Base-by-base conservation (phyloP, 169 alveolate genomes). In the Plasmodium sp. region DNA sequence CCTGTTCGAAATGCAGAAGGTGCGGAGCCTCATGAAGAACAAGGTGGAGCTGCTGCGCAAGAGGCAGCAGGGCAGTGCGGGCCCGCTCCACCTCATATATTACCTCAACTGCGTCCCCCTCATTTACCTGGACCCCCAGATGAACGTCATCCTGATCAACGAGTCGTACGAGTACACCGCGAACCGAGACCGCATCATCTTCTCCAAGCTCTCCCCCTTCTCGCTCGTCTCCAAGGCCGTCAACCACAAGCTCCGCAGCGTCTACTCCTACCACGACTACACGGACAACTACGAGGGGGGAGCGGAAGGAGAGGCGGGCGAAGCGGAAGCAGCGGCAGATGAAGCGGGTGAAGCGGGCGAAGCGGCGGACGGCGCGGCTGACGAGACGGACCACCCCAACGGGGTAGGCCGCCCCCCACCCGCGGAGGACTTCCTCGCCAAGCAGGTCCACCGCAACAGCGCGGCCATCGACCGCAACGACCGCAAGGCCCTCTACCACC, bases 141-240 rank as follows among this genome's bases (percentile, higher is more conserved):
- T 92, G 95, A 92, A 92, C 83, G 95, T 92, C 16, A 82, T 92
- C 7, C n/a, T 92, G 62, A 92, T 92, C 6, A 83, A 81, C 18
- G 92, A 92, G 33, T 82, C 92, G 22, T 81, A 92, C 72, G 95
- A 92, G 14, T 80, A 90, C 14, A 79, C 67, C 12, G 27, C n/a
- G 9, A 79, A 83, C 77, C 81, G 82, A n/a, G 92, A 83, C 71
- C 72, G 56, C 73, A 82, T 83, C 2, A 92, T 92, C 2, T 92
- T 92, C 58, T 92, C 95, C 0, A 92, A 92, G 48, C 33, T 92
- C 7, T 92, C 95, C 14, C 95, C 95, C 2, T 92, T 92, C 48
- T 82, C 95, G 7, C 39, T 83, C 39, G 80, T 83, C 5, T 33
- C 67, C 12, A 56, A 71, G 18, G 85, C 58, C 0, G 92, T 90